Conservation (phyloP, 106 monocot genomes). For the Gastrodia elata region DNA sequence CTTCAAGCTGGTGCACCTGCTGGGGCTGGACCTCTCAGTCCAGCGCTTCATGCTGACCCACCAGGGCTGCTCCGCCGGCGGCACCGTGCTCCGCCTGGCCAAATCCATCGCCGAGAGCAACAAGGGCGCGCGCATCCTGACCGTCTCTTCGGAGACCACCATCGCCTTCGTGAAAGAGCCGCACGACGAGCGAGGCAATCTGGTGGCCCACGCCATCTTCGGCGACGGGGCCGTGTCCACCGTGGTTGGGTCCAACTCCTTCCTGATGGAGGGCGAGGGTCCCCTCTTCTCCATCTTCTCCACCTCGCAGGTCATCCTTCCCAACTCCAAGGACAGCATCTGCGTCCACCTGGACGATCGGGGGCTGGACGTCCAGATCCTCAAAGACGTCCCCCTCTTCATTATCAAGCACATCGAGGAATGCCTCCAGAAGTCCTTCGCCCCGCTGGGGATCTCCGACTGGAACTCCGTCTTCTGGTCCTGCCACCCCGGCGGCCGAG, state of each 20-base stretch:
- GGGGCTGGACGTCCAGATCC: neutral
- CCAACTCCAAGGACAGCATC: slow-evolving; percentile 4
- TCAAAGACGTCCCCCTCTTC: slow-evolving; percentile 4
- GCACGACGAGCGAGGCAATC: neutral
- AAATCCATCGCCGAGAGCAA: neutral
- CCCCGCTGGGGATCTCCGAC: slow-evolving; percentile 1
- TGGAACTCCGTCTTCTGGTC: slow-evolving; percentile 12
- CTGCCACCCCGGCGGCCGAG: slow-evolving; percentile 2
- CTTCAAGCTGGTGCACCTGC: neutral
- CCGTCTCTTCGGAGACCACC: slow-evolving; percentile 10
- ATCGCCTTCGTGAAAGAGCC: neutral
- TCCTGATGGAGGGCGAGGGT: neutral
- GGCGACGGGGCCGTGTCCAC: slow-evolving; percentile 4
- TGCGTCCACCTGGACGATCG: slow-evolving; percentile 5
- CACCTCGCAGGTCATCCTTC: slow-evolving; percentile 1
- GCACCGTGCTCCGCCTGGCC: neutral
- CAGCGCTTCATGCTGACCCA: slow-evolving; percentile 2
- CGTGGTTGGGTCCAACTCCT: neutral
- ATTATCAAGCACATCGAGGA: slow-evolving; percentile 5
- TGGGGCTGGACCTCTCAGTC: neutral
- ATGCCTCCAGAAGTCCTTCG: slow-evolving; percentile 3
- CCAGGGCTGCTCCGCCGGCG: slow-evolving; percentile 3
- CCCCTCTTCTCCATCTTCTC: slow-evolving; percentile 11
- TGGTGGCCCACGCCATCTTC: slow-evolving; percentile 9
- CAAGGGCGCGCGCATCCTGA: neutral